Evolutionary conservation across 331 rosid genomes (phyloP).

Genomic region (Malus hybrid): DNA sequence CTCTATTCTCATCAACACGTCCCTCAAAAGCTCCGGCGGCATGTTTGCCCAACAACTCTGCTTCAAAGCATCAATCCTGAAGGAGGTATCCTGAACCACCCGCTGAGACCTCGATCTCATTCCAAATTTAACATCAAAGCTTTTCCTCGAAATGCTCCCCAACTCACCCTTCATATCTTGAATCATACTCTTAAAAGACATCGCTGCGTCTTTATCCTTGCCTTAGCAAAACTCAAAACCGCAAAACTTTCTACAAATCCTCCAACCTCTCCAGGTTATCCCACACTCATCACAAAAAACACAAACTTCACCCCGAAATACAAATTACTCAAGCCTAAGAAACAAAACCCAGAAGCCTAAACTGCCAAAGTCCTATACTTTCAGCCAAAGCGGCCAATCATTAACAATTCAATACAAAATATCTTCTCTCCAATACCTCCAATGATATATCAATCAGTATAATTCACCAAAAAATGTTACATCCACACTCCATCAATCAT

Average conservation of each 20-base stretch:
- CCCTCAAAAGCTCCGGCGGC: slow-evolving; percentile 91
- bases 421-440: neutral
- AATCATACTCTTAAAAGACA: slow-evolving; percentile 71
- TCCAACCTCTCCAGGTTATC: slow-evolving; percentile 9
- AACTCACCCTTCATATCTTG: slow-evolving; percentile 53
- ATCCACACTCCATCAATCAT: neutral
- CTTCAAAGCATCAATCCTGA: slow-evolving; percentile 50
- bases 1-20: slow-evolving; percentile 79
- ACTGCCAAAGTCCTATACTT: neutral
- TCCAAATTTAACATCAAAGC: slow-evolving; percentile 64
- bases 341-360: slow-evolving; percentile 1
- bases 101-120: slow-evolving; percentile 79
- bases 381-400: neutral
- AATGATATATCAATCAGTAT: neutral
- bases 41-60: slow-evolving; percentile 97
- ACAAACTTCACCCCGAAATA: neutral
- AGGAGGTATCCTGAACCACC: slow-evolving; percentile 39
- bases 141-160: slow-evolving; percentile 60
- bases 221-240: neutral
- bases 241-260: neutral
- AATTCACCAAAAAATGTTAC: neutral
- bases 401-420: neutral
- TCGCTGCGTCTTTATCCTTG: slow-evolving; percentile 3
- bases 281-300: slow-evolving; percentile 11
- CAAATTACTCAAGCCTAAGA: neutral